A percentile compares a stretch with the other conserved stretches of the same genome.
These are phyloP conservation scores for Globisporangium megalacanthum DNA, from an alignment of 352 stramenopile genomes.

Conservation along the genomic window DNA sequence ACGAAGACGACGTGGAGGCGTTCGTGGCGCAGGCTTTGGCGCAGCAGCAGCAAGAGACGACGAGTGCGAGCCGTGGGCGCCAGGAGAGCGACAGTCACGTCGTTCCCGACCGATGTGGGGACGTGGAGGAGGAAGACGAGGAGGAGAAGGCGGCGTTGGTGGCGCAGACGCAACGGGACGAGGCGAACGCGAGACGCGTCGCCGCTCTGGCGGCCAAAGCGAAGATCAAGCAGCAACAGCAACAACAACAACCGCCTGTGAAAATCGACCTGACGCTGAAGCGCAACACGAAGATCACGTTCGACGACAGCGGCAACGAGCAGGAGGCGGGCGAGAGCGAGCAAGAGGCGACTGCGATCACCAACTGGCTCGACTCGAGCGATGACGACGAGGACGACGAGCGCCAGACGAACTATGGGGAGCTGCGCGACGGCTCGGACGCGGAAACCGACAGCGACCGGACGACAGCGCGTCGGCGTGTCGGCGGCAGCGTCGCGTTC, in stretches of 20 bases:
- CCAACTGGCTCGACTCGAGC: conserved; percentile 14
- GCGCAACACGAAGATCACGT: conserved; percentile 69
- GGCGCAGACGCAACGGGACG: conserved; percentile 16
- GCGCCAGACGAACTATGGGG: conserved; percentile 5
- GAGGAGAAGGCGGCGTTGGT: conserved; percentile 5
- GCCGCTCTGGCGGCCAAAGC: conserved; percentile 44
- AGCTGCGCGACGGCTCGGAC: conserved; percentile 35
- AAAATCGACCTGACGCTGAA: conserved; percentile 19
- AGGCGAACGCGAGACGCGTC: conserved; percentile 39
- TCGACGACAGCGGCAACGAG: conserved; percentile 63
- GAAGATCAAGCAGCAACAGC: conserved; percentile 22
- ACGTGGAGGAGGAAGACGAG: not conserved
- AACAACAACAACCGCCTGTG: conserved; percentile 22
- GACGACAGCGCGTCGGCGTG: not conserved
- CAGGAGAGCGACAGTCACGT: not conserved
- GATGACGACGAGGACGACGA: conserved; percentile 18
- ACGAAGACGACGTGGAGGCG: conserved; percentile 28
- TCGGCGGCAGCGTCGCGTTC: conserved; percentile 2
- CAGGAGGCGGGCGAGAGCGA: conserved; percentile 15
- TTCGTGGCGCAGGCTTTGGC: conserved; percentile 34
- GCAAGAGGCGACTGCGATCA: not conserved
- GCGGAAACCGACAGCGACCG: conserved; percentile 34
- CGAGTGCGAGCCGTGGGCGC: not conserved
- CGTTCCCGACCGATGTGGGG: not conserved
- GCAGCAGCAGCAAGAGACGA: conserved; percentile 1